phyloP scores from a whole-genome alignment of 306 rosid genomes.

The Vigna angularis region DNA sequence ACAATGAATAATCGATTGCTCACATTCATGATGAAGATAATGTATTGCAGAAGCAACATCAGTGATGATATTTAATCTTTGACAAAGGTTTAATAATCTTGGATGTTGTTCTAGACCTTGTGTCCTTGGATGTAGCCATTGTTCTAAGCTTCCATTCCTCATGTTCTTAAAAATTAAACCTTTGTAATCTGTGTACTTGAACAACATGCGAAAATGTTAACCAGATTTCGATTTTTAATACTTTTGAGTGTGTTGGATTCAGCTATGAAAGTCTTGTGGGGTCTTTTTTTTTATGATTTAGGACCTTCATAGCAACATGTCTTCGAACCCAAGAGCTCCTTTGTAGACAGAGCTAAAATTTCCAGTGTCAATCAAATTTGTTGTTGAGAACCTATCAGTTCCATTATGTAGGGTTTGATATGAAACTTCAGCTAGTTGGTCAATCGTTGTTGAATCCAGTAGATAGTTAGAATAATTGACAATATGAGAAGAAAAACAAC shows the following conservation, averaged over 20 bases:
- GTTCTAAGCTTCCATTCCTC: no score
- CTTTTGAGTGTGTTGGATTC: no score
- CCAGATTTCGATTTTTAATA: no score
- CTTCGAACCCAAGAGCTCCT: not conserved
- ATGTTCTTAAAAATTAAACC: not conserved
- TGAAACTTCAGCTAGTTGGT: not conserved
- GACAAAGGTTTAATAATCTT: not conserved
- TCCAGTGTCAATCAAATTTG: not conserved
- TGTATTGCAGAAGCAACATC: not conserved
- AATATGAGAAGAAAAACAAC: conserved; percentile 1
- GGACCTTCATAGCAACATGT: conserved; percentile 16
- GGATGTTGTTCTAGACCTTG: not conserved
- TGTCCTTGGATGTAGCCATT: not conserved
- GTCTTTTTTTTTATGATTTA: not conserved
- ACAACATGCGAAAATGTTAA: conserved; percentile 1
- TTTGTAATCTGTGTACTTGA: conserved; percentile 6
- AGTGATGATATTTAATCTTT: no score
- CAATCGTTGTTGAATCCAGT: not conserved
- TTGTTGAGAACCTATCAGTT: no score
- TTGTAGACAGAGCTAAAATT: not conserved
- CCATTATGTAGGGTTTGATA: not conserved
- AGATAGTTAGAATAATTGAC: not conserved
- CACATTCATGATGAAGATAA: conserved; percentile 4
- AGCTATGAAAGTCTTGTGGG: not conserved
- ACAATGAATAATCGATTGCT: not conserved